Conservation (phyloP, 1,139 yeast species). For the Magnusiomyces suaveolens region DNA sequence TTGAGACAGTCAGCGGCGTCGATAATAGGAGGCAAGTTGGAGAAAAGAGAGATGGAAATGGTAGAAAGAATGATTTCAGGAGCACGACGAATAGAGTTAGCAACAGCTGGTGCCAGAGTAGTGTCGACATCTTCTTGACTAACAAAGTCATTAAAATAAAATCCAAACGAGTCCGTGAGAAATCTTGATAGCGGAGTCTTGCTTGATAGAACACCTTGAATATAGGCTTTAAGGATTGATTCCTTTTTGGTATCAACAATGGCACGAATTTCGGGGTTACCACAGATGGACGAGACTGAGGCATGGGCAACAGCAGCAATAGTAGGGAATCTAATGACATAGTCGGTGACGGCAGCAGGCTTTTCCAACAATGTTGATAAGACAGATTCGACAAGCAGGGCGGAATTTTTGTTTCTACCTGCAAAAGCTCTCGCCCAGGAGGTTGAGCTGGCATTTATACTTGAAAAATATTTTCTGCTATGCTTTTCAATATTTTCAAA, state of each 20-base stretch:
- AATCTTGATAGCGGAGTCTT: constrained; percentile 20
- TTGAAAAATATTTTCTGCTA: constrained; percentile 23
- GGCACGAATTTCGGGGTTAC: constrained; percentile 22
- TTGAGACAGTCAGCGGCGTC: constrained; percentile 38
- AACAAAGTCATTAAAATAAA: constrained; percentile 39
- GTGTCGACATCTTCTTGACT: constrained; percentile 37
- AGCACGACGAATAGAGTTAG: constrained; percentile 70
- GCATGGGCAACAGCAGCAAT: constrained; percentile 28
- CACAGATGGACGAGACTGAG: constrained; percentile 22
- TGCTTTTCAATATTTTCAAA: constrained; percentile 17
- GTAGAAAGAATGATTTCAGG: constrained; percentile 60
- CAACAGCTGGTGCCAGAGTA: constrained; percentile 50
- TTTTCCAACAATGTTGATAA: constrained; percentile 17
- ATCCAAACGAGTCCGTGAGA: constrained; percentile 31
- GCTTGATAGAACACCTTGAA: constrained; percentile 27
- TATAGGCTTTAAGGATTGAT: constrained; percentile 23
- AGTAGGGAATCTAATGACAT: constrained; percentile 19
- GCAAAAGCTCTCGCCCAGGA: constrained; percentile 18
- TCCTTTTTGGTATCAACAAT: constrained; percentile 17
- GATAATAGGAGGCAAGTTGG: constrained; percentile 31
- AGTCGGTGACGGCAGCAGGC: constrained; percentile 13
- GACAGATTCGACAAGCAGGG: constrained; percentile 17
- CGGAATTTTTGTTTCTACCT: constrained; percentile 10
- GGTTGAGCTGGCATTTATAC: constrained; percentile 23
- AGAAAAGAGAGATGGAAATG: constrained; percentile 43